Evolutionary conservation across 2,329 filamentous ascomycete genomes (phyloP), one percentile per base, ranked within the genome.

Genomic region (Epichloe sp.): DNA sequence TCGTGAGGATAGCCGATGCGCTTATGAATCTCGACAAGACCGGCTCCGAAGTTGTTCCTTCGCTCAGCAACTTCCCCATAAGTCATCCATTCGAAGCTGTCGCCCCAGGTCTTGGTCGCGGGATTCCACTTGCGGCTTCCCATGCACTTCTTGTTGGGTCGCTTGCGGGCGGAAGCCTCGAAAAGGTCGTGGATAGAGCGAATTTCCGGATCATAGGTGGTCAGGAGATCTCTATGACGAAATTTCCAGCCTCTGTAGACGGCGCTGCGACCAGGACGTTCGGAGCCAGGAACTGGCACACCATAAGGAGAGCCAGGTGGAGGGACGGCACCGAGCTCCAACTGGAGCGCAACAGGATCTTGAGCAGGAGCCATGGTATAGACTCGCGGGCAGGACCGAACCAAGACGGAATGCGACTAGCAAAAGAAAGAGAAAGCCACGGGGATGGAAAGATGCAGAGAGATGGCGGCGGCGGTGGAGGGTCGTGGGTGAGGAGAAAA

Each of bases 211-310:
- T 93, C 85, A 56, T 86, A 72, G 5, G 85, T 84, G 61, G 79
- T 75, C 42, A 95, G 69, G 52, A 94, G 74, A 44, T 79, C 78
- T 53, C 79, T 79, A 68, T 95, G 83, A 52, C 77, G 76, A 62
- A 84, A 83, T 56, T 79, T 79, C 80, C 84, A 94, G 68, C 95
- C 85, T 55, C 93, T 81, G 70, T 97, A 97, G 56, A 94, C 70
- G 45, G 80, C 71, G 47, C 78, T 85, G 58, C 89, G 83, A 53
- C 83, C 86, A 47, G 86, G 81, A 54, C 76, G 73, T 67, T 86
- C 80, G 45, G 85, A 83, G 55, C 86, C 86, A 1, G 88, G 84
- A 19, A 98, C 61, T 12, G 88, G 72, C 14, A 95, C 73, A 44
- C 85, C 86, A 64, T 93, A 93, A 1, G 89, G 86, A 47, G 79